Evolutionary conservation across 805 yeast species (phyloP).

Genomic region (Peterozyma toletana): DNA sequence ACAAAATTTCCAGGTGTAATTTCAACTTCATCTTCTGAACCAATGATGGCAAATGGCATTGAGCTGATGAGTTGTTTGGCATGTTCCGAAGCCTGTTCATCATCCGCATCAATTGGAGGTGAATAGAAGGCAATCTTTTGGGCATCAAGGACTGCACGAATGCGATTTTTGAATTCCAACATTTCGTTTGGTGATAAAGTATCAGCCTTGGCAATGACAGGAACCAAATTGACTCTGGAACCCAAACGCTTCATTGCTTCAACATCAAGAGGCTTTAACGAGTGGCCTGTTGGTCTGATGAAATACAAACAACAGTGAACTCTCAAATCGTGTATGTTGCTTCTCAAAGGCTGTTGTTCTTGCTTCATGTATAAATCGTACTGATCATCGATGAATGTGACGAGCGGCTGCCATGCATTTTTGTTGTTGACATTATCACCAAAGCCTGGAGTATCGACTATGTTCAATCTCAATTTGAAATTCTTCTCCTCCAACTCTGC

Average conservation of each 20-base stretch:
- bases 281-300: conserved; percentile 86
- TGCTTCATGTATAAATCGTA: conserved; percentile 84
- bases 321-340: conserved; percentile 63
- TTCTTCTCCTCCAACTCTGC: conserved; percentile 83
- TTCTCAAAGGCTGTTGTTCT: conserved; percentile 84
- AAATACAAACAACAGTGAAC: conserved; percentile 90
- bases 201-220: conserved; percentile 85
- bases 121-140: conserved; percentile 81
- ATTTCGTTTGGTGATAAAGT: conserved; percentile 70
- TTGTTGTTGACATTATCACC: conserved; percentile 86
- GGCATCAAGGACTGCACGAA: conserved; percentile 76
- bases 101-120: conserved; percentile 74
- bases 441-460: conserved; percentile 91
- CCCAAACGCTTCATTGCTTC: conserved; percentile 81
- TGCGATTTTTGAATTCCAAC: conserved; percentile 61
- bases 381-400: conserved; percentile 88
- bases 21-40: conserved; percentile 67
- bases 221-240: conserved; percentile 78
- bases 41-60: conserved; percentile 84
- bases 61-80: conserved; percentile 73
- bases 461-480: conserved; percentile 67
- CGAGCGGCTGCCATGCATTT: conserved; percentile 79
- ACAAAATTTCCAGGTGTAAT: conserved; percentile 56
- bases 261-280: conserved; percentile 80
- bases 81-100: conserved; percentile 71